A percentile compares a stretch with the other conserved stretches of the same genome.
phyloP scores from a whole-genome alignment of 345 rosid genomes.

The Kernera saxatilis region DNA sequence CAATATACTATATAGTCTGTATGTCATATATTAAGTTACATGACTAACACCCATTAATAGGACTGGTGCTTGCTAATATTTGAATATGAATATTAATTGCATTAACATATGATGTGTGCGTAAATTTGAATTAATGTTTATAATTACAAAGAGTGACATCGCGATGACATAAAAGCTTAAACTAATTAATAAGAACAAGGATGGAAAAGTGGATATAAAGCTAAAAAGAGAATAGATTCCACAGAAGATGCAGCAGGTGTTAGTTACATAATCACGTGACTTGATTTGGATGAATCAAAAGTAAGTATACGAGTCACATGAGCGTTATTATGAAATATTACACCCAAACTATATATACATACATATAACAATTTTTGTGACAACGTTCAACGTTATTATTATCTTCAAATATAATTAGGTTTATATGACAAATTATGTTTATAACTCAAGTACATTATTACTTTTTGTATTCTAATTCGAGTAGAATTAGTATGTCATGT shows the following conservation, averaged over 20 bases:
- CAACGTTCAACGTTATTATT: too few species aligned
- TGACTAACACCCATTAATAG: too few species aligned
- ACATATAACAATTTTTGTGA: too few species aligned
- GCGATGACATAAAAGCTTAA: neutral
- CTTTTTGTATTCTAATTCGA: neutral
- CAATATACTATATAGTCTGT: too few species aligned
- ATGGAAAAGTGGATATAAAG: constrained; percentile 6
- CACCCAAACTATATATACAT: neutral
- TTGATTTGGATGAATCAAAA: constrained; percentile 20
- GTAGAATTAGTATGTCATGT: neutral
- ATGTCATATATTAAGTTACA: too few species aligned
- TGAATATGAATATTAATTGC: neutral
- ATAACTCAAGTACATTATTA: neutral
- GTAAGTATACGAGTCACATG: constrained; percentile 15
- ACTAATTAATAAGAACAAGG: neutral
- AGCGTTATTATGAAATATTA: neutral
- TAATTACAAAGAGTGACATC: neutral
- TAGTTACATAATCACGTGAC: constrained; percentile 25
- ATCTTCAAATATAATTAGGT: neutral
- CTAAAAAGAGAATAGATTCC: constrained; percentile 12
- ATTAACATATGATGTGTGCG: neutral
- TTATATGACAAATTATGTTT: neutral
- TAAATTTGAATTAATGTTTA: neutral
- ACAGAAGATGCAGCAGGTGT: neutral
- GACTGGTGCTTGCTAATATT: too few species aligned